Conservation (phyloP, 257 asterid species). For the Primulina tabacum region DNA sequence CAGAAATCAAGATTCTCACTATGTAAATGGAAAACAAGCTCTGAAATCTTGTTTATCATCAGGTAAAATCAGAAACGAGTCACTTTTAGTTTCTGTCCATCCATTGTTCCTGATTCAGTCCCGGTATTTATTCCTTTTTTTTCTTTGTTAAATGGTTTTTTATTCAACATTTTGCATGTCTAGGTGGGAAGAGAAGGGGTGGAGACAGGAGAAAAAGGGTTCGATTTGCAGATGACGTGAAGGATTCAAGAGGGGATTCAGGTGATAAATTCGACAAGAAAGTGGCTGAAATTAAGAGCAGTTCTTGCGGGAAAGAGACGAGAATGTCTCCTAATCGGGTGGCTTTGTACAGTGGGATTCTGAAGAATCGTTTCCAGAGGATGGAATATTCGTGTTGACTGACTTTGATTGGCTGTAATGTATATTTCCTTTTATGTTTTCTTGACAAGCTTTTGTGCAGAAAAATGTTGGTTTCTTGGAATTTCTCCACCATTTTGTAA, state of each 20-base stretch:
- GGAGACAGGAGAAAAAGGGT: conserved; percentile 51
- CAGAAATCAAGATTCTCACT: conserved; percentile 14
- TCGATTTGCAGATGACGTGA: conserved; percentile 68
- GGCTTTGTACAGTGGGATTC: conserved; percentile 66
- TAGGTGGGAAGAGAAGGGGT: conserved; percentile 34
- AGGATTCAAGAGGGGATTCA: conserved; percentile 38
- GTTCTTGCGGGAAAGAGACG: conserved; percentile 34
- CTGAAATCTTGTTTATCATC: conserved; percentile 61
- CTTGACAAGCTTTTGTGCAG: not conserved
- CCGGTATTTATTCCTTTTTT: not conserved
- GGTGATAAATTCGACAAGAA: conserved; percentile 45
- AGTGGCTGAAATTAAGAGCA: conserved; percentile 8
- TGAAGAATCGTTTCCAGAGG: conserved; percentile 53
- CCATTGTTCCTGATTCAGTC: not conserved
- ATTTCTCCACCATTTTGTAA: not conserved
- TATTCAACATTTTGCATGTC: not conserved
- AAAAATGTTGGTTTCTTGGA: not conserved
- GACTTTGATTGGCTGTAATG: conserved; percentile 1
- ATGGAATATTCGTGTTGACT: conserved; percentile 42
- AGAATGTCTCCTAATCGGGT: conserved; percentile 61
- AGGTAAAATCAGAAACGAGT: conserved; percentile 31
- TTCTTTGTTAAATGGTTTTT: not conserved
- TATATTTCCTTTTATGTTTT: not conserved
- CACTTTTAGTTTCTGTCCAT: not conserved
- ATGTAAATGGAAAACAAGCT: conserved; percentile 1